A percentile compares a stretch with the other conserved stretches of the same genome.
Evolutionary conservation across 2,329 filamentous ascomycete species (phyloP).

Genomic region (Dactylonectria macrodidyma): DNA sequence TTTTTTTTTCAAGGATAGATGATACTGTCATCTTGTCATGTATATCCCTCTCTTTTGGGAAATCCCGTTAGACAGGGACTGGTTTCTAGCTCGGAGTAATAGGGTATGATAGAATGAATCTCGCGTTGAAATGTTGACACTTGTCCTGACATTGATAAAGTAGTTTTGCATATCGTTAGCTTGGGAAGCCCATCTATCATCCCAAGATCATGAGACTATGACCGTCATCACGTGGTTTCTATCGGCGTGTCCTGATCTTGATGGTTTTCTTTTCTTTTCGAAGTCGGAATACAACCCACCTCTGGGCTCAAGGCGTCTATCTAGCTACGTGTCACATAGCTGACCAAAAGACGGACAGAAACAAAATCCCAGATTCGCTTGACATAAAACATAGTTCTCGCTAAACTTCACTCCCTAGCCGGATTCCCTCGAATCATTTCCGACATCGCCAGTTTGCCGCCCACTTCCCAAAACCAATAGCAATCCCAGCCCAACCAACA

Average conservation of each 20-base stretch:
- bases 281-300: neutral
- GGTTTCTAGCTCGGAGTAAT: neutral
- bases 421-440: slow-evolving; percentile 13
- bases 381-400: slow-evolving; percentile 33
- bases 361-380: slow-evolving; percentile 18
- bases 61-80: no score
- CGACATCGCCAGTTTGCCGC: slow-evolving; percentile 9
- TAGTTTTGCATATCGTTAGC: neutral
- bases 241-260: neutral
- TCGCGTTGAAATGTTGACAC: neutral
- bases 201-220: neutral
- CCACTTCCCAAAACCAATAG: slow-evolving; percentile 19
- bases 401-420: slow-evolving; percentile 27
- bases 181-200: neutral
- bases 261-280: neutral
- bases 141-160: neutral
- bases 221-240: neutral
- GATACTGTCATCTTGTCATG: neutral
- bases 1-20: neutral
- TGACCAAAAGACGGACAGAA: slow-evolving; percentile 32
- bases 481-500: slow-evolving; percentile 42
- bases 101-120: neutral
- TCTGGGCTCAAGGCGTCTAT: slow-evolving; percentile 12
- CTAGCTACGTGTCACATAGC: slow-evolving; percentile 37
- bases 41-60: slow-evolving; percentile 11